These are phyloP conservation scores for Floccularia luteovirens DNA, from an alignment of 768 basidiomycete genomes.

Conservation along the genomic window DNA sequence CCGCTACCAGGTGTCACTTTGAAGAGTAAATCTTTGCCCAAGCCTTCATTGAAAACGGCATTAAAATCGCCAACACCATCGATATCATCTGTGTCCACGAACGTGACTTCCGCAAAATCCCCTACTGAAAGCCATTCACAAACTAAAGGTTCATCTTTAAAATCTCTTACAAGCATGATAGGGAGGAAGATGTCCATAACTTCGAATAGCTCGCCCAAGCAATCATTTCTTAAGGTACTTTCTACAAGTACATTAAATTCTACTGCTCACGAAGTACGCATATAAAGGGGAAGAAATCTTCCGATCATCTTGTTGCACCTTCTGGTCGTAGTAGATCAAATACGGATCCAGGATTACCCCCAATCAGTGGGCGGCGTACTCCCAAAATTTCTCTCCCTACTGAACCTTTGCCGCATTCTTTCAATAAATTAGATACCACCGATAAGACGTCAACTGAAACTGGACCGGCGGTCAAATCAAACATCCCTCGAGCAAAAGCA, in stretches of 20 bases:
- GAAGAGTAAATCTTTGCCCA: conserved; percentile 13
- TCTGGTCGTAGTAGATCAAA: conserved; percentile 18
- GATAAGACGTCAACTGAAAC: neutral
- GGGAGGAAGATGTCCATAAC: conserved; percentile 18
- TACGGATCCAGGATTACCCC: conserved; percentile 25
- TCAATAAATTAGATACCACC: neutral
- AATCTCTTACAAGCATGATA: conserved; percentile 22
- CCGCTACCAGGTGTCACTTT: neutral
- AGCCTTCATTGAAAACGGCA: conserved; percentile 28
- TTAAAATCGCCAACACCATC: conserved; percentile 27
- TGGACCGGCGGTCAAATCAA: conserved; percentile 6
- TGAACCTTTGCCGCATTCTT: neutral
- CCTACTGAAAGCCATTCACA: neutral
- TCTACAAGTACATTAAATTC: neutral
- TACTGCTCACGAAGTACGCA: neutral
- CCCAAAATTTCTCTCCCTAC: neutral
- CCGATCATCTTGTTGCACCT: neutral
- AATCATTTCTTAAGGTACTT: conserved; percentile 13
- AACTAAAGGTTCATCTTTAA: conserved; percentile 11
- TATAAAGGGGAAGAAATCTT: neutral
- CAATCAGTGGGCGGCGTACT: neutral
- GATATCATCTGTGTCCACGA: conserved; percentile 8
- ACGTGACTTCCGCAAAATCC: conserved; percentile 1
- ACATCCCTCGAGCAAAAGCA: conserved; percentile 25
- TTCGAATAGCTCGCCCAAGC: conserved; percentile 9